Evolutionary conservation across 2,329 filamentous ascomycete species (phyloP).

Genomic region (Verticillium klebahnii): DNA sequence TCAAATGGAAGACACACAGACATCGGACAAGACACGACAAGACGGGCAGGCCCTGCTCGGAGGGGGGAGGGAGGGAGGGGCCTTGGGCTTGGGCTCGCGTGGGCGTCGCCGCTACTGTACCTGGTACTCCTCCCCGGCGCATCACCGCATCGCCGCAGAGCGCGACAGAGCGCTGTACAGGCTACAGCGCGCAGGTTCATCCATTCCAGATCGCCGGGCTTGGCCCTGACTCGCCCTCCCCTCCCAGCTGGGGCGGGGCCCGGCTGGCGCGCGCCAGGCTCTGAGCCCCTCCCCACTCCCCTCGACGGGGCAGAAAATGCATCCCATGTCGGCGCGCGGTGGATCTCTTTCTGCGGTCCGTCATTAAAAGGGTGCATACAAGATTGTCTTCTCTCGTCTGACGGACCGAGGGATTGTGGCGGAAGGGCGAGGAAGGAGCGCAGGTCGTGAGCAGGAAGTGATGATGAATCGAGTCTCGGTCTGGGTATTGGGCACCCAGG

Average conservation of each 20-base stretch:
- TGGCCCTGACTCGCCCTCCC: background rate
- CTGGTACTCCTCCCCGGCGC: background rate
- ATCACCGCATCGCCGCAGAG: background rate
- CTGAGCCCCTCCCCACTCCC: background rate
- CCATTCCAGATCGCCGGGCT: background rate
- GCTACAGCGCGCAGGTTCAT: too few species aligned
- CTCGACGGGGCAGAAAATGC: background rate
- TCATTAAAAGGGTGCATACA: background rate
- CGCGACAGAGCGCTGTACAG: too few species aligned
- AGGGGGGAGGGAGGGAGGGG: too few species aligned
- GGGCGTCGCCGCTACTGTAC: background rate
- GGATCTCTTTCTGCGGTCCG: background rate
- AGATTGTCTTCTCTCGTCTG: background rate
- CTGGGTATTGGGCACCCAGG: background rate
- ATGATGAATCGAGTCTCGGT: background rate
- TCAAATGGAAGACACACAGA: background rate
- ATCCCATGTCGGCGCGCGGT: background rate
- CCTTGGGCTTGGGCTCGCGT: background rate
- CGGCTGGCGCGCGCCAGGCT: background rate
- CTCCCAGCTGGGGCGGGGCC: background rate
- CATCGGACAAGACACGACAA: too few species aligned
- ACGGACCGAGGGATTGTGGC: background rate
- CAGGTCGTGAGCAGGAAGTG: too few species aligned
- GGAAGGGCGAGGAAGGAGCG: too few species aligned
- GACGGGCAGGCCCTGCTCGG: too few species aligned